phyloP scores from a whole-genome alignment of 1,284 basidiomycete species.

The Fereydounia khargensis region DNA sequence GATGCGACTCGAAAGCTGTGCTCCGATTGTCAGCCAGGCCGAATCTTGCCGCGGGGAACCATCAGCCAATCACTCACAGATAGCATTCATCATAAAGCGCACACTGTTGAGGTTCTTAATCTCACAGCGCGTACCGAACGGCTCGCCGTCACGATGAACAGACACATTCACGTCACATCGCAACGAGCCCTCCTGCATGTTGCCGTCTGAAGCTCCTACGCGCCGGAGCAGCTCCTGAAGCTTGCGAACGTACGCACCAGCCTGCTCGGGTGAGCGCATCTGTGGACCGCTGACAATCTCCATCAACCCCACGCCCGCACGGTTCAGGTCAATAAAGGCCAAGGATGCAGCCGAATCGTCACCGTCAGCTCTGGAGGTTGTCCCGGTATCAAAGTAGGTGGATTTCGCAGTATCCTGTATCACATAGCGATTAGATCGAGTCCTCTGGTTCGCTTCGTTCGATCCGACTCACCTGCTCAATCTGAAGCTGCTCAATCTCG shows the following conservation, averaged over 20 bases:
- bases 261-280: constrained; percentile 85
- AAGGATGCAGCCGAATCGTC: constrained; percentile 1
- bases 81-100: constrained; percentile 79
- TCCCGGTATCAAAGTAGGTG: constrained; percentile 61
- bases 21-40: no score
- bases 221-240: constrained; percentile 79
- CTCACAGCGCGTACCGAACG: constrained; percentile 84
- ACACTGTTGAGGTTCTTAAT: constrained; percentile 96
- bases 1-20: constrained; percentile 68
- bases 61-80: constrained; percentile 64
- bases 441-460: no score
- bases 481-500: constrained; percentile 86
- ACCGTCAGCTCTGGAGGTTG: constrained; percentile 43
- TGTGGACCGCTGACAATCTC: constrained; percentile 96
- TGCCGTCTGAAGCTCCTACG: constrained; percentile 85
- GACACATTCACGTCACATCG: constrained; percentile 96
- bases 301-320: constrained; percentile 84
- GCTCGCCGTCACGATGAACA: constrained; percentile 61
- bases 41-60: no score
- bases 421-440: no score
- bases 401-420: constrained; percentile 91
- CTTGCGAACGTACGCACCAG: constrained; percentile 79
- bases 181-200: constrained; percentile 81
- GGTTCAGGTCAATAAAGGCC: constrained; percentile 74
- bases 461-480: constrained; percentile 73